Evolutionary conservation across 1,284 basidiomycete species (phyloP).

Genomic region (Malassezia dermatis): DNA sequence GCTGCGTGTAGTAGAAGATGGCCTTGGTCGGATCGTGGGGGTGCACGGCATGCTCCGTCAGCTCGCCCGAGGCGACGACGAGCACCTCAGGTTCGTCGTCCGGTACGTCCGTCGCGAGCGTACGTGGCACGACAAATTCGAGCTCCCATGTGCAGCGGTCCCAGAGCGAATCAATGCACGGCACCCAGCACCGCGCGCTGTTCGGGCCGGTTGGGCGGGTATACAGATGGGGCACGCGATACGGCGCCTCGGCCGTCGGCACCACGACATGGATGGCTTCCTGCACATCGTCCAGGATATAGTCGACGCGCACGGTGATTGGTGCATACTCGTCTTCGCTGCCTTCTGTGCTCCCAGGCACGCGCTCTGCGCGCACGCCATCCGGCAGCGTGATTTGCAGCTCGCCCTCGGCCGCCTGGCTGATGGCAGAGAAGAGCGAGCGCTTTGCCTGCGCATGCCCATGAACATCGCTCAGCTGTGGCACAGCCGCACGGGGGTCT

Average conservation of each 20-base stretch:
- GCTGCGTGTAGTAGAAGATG: constrained; percentile 85
- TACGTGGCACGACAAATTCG: constrained; percentile 80
- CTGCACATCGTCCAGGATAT: constrained; percentile 66
- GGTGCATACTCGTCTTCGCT: constrained; percentile 59
- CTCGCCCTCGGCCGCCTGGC: constrained; percentile 86
- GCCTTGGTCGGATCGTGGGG: constrained; percentile 87
- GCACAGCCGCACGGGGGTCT: constrained; percentile 65
- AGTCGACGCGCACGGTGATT: constrained; percentile 65
- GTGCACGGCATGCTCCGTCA: constrained; percentile 58
- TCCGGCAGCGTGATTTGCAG: constrained; percentile 74
- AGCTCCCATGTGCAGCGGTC: constrained; percentile 98
- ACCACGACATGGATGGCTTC: constrained; percentile 78
- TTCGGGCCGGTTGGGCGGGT: constrained; percentile 80
- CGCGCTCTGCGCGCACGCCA: constrained; percentile 14
- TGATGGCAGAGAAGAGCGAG: constrained; percentile 74
- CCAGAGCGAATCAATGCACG: constrained; percentile 88
- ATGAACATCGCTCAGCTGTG: constrained; percentile 62
- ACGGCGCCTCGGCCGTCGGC: constrained; percentile 68
- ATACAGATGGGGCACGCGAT: constrained; percentile 74
- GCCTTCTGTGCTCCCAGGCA: constrained; percentile 20
- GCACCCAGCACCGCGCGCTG: constrained; percentile 89
- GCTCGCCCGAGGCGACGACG: constrained; percentile 83
- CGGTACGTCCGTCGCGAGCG: constrained; percentile 37
- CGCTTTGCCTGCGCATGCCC: constrained; percentile 87
- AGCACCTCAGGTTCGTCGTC: constrained; percentile 49